Evolutionary conservation across 2,329 filamentous ascomycete genomes (phyloP), one percentile per base, ranked within the genome.

Genomic region (Diaporthe caulivora): DNA sequence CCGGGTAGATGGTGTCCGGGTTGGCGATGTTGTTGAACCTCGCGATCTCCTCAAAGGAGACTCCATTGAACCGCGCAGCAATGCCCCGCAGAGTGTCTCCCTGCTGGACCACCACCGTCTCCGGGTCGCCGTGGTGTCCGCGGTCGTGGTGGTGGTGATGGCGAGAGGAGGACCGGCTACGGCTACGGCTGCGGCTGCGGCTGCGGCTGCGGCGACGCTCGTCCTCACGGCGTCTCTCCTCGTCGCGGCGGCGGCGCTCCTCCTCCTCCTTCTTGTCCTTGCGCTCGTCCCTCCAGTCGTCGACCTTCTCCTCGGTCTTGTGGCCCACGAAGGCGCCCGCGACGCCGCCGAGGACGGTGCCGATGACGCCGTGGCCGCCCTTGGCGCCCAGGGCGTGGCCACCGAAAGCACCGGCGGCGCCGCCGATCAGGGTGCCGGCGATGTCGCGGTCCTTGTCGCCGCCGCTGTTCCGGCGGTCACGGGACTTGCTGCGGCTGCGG

Each of bases 41-140:
- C 13, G 82, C 83, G 49, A 86, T 80, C 31, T 85, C 83, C 44
- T 86, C 82, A 47, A 80, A 84, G 21, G 78, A 79, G 21, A 72
- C 71, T 62, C 77, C 77, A 67, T 78, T 78, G 65, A 80, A 81
- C 2, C 79, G 79, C 15, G 74, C 76, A 4, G 80, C 84, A 42
- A 86, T 85, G 24, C 77, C 77, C 13, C 84, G 80, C 9, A 86
- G 81, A 3, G 84, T 86, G 57, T 86, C 84, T 13, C 84, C 84
- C 17, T 79, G 79, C 79, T 84, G 82, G 10, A 86, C 83, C 0
- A 83, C 84, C 29, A 82, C 77, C 54, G 74, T 79, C 11, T 65
- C 60, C 1, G 74, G 76, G 13, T 72, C 70, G 11, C 78, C 72
- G 29, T 79, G 76, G 57, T 70, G 67, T 17, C 78, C 78, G 18